These are phyloP conservation scores for Lasiosphaeria ovina DNA, from an alignment of 495 filamentous ascomycete species.

Conservation along the genomic window DNA sequence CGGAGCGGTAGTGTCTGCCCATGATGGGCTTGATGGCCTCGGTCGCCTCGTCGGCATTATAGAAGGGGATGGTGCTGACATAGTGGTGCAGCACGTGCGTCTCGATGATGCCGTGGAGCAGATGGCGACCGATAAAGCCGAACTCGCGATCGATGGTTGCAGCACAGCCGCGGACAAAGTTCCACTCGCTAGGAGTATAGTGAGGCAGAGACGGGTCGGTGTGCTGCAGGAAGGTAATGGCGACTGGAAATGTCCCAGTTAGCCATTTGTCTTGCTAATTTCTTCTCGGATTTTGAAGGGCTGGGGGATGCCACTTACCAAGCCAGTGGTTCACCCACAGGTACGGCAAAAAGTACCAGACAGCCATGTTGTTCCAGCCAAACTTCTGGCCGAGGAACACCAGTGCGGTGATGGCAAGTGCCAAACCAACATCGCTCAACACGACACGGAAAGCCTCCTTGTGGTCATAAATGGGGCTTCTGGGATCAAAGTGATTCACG, in stretches of 20 bases:
- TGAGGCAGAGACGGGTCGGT: slow-evolving; percentile 84
- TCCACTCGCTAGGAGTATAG: slow-evolving; percentile 75
- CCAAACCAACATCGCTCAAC: slow-evolving; percentile 78
- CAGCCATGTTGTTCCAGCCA: slow-evolving; percentile 78
- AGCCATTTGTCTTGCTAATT: slow-evolving; percentile 31
- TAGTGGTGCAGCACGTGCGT: slow-evolving; percentile 91
- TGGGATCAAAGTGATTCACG: slow-evolving; percentile 92
- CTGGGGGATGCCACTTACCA: slow-evolving; percentile 49
- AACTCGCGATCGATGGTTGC: slow-evolving; percentile 88
- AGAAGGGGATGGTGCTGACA: slow-evolving; percentile 82
- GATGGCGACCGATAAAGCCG: slow-evolving; percentile 80
- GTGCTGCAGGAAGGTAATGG: slow-evolving; percentile 89
- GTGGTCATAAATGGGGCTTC: slow-evolving; percentile 85
- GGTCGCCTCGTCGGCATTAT: slow-evolving; percentile 84
- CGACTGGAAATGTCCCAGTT: slow-evolving; percentile 45
- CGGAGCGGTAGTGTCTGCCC: slow-evolving; percentile 74
- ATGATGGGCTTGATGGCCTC: slow-evolving; percentile 81
- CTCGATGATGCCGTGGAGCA: slow-evolving; percentile 90
- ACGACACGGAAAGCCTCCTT: slow-evolving; percentile 81
- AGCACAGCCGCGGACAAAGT: slow-evolving; percentile 79
- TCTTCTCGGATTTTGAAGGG: background rate
- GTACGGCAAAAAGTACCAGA: slow-evolving; percentile 95
- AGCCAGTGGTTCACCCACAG: slow-evolving; percentile 99
- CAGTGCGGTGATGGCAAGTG: slow-evolving; percentile 50
- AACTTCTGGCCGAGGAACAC: slow-evolving; percentile 66